phyloP scores from a whole-genome alignment of 2,329 filamentous ascomycete species.

The Claviceps humidiphila region DNA sequence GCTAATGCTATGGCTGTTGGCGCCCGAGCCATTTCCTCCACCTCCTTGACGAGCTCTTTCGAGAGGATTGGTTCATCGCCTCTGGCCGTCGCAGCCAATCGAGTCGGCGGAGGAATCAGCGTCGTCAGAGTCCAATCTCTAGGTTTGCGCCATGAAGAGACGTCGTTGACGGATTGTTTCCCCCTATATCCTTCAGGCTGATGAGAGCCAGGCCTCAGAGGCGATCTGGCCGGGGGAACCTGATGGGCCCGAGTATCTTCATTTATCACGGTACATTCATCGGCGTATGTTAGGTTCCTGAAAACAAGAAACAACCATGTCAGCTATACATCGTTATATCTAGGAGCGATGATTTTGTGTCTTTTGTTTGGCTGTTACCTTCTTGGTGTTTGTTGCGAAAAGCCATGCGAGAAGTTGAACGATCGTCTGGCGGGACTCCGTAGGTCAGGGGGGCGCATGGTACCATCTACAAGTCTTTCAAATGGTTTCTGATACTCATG shows the following conservation, averaged over 20 bases:
- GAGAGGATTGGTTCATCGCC: background rate
- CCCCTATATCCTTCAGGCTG: background rate
- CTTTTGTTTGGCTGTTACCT: background rate
- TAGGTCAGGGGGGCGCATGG: background rate
- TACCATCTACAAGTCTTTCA: background rate
- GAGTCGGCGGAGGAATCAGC: background rate
- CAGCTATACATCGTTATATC: background rate
- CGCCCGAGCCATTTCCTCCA: conserved; percentile 7
- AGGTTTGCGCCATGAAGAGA: conserved; percentile 2
- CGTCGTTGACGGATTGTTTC: conserved; percentile 1
- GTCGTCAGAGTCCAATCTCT: background rate
- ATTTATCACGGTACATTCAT: background rate
- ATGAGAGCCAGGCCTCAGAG: background rate
- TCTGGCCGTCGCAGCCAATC: background rate
- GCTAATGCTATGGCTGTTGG: conserved; percentile 7
- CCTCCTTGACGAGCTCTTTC: background rate
- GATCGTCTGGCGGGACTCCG: conserved; percentile 4
- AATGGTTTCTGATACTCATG: background rate
- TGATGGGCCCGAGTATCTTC: background rate
- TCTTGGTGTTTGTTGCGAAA: background rate
- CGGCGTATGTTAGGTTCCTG: background rate
- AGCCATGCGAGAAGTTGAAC: background rate
- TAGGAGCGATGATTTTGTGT: no score
- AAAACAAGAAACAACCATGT: background rate
- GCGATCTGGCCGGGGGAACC: conserved; percentile 2